Evolutionary conservation across 345 rosid species (phyloP).

Genomic region (Citrus hindsii): DNA sequence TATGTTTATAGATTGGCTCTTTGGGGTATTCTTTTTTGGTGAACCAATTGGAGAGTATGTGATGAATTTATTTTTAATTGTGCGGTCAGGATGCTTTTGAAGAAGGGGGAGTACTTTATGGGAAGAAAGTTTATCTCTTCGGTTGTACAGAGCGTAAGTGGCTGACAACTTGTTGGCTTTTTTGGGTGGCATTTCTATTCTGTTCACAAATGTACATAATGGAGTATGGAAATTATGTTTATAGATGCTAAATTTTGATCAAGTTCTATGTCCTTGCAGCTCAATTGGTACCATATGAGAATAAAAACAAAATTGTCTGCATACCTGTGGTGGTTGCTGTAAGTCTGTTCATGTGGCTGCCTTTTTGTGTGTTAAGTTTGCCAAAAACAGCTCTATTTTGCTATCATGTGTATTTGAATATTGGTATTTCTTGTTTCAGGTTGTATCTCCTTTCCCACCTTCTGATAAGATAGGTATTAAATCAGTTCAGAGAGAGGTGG

Average conservation of each 20-base stretch:
- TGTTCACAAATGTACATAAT: neutral
- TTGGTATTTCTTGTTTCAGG: slow-evolving; percentile 36
- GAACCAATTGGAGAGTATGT: neutral
- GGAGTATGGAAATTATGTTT: neutral
- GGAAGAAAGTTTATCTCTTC: slow-evolving; percentile 76
- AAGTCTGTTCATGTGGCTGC: slow-evolving; percentile 31
- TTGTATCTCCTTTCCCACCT: slow-evolving; percentile 89
- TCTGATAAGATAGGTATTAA: slow-evolving; percentile 96
- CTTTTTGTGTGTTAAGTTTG: neutral
- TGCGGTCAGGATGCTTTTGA: slow-evolving; percentile 79
- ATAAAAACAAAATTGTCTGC: slow-evolving; percentile 41
- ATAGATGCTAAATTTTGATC: neutral
- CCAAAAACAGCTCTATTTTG: neutral
- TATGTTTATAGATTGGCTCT: slow-evolving; percentile 2
- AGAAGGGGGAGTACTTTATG: slow-evolving; percentile 73
- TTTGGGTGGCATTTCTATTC: neutral
- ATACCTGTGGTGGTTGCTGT: slow-evolving; percentile 90
- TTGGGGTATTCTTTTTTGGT: neutral
- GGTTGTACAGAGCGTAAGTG: slow-evolving; percentile 94
- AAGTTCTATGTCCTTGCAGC: slow-evolving; percentile 52
- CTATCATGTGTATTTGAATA: neutral
- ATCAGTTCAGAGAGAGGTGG: slow-evolving; percentile 92
- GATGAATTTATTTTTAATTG: slow-evolving; percentile 10
- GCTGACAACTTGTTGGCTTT: neutral
- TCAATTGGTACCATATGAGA: slow-evolving; percentile 70